phyloP scores from a whole-genome alignment of 129 eudicot species.

The Arctium lappa region DNA sequence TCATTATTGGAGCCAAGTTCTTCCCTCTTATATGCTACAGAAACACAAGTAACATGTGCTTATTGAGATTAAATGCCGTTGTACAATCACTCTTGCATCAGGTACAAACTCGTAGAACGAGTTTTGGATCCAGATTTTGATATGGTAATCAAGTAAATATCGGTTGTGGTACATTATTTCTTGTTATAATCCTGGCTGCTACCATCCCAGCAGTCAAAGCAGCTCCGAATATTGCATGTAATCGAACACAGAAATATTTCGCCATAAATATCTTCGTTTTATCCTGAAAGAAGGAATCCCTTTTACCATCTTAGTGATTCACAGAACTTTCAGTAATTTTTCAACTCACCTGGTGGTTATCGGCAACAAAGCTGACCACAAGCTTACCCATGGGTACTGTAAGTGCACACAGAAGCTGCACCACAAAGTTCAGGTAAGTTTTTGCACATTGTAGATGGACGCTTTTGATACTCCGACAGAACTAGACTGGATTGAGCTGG shows the following conservation, averaged over 20 bases:
- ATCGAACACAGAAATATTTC: slow-evolving; percentile 81
- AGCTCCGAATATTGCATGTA: slow-evolving; percentile 70
- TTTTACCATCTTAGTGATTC: not conserved
- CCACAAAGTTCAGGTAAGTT: slow-evolving; percentile 16
- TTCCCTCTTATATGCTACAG: not conserved
- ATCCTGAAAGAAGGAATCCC: slow-evolving; percentile 38
- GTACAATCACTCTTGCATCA: slow-evolving; percentile 2
- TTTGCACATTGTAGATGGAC: not conserved
- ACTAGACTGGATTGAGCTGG: no score
- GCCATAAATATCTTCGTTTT: slow-evolving; percentile 81
- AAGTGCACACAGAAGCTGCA: slow-evolving; percentile 64
- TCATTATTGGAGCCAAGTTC: not conserved
- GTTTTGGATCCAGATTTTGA: not conserved
- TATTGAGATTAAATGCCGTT: slow-evolving; percentile 8
- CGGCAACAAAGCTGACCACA: slow-evolving; percentile 51
- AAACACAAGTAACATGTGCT: not conserved
- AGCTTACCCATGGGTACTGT: slow-evolving; percentile 68
- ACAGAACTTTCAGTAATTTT: not conserved
- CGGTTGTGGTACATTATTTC: slow-evolving; percentile 15
- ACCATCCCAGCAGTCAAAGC: slow-evolving; percentile 83
- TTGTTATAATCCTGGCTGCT: slow-evolving; percentile 44
- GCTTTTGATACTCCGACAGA: no score
- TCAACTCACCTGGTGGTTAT: slow-evolving; percentile 70
- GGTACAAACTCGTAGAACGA: not conserved
- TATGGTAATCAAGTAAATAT: slow-evolving; percentile 16